These are phyloP conservation scores for Ceratocystis harringtonii DNA, from an alignment of 2,329 filamentous ascomycete genomes.

Conservation along the genomic window DNA sequence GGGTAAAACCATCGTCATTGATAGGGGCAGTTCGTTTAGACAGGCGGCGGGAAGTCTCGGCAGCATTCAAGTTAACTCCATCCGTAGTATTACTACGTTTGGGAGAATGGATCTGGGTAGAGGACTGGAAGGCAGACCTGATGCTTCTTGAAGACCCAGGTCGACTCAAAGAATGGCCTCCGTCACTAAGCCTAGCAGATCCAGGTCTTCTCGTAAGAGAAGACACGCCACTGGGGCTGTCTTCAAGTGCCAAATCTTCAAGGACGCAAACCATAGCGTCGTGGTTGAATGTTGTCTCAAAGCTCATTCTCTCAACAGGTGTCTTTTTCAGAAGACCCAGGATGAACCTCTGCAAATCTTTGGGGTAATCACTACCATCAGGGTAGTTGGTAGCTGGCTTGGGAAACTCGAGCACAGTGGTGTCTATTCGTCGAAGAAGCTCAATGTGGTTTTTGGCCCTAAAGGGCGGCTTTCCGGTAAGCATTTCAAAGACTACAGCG, in stretches of 20 bases:
- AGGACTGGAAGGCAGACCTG: slow-evolving; percentile 1
- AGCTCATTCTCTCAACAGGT: slow-evolving; percentile 71
- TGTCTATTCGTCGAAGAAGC: slow-evolving; percentile 79
- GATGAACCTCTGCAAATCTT: slow-evolving; percentile 73
- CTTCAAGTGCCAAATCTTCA: slow-evolving; percentile 66
- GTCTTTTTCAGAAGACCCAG: slow-evolving; percentile 69
- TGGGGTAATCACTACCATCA: slow-evolving; percentile 9
- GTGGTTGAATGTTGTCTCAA: slow-evolving; percentile 71
- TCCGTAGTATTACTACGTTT: slow-evolving; percentile 9
- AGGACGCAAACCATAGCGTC: slow-evolving; percentile 59
- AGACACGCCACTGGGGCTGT: slow-evolving; percentile 28
- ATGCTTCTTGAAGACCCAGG: slow-evolving; percentile 4
- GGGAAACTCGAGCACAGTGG: slow-evolving; percentile 38
- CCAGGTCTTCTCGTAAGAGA: slow-evolving; percentile 4
- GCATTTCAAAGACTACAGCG: slow-evolving; percentile 91
- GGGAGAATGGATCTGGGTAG: slow-evolving; percentile 3
- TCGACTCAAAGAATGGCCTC: slow-evolving; percentile 3
- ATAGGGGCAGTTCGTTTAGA: not conserved
- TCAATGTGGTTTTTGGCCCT: slow-evolving; percentile 90
- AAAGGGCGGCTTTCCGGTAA: slow-evolving; percentile 79
- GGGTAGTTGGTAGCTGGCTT: not conserved
- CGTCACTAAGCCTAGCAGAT: not conserved
- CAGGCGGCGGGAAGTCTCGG: slow-evolving; percentile 6
- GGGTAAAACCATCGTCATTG: slow-evolving; percentile 9
- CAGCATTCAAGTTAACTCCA: not conserved